phyloP scores from a whole-genome alignment of 2,329 filamentous ascomycete genomes.

The Scorias spongiosa region DNA sequence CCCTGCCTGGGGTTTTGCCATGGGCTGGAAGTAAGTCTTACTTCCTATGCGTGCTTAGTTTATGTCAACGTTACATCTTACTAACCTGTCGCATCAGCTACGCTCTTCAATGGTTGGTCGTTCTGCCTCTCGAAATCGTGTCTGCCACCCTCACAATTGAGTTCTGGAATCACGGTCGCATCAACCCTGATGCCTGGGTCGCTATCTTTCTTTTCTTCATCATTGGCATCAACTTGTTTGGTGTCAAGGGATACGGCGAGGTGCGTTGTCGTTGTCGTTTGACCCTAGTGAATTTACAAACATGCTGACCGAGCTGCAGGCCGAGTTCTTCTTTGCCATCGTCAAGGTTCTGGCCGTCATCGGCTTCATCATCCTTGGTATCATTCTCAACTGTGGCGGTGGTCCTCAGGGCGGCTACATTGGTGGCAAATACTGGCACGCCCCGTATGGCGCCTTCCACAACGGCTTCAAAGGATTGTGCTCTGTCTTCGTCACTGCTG shows the following conservation, averaged over 20 bases:
- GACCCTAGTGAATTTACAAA: background rate
- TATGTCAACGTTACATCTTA: background rate
- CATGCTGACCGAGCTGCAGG: constrained; percentile 2
- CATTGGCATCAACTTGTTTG: constrained; percentile 18
- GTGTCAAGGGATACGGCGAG: constrained; percentile 21
- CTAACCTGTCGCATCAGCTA: constrained; percentile 8
- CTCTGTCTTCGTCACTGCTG: constrained; percentile 47
- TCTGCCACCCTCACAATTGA: constrained; percentile 18
- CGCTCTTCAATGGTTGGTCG: constrained; percentile 20
- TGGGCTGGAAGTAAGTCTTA: constrained; percentile 17
- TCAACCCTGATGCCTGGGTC: constrained; percentile 19
- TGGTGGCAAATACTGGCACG: constrained; percentile 37
- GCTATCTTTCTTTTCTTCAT: constrained; percentile 19
- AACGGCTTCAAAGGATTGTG: constrained; percentile 52
- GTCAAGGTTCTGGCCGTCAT: constrained; percentile 31
- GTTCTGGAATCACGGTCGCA: constrained; percentile 15
- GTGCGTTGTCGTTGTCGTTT: background rate
- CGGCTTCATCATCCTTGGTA: constrained; percentile 51
- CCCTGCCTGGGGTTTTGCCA: constrained; percentile 22
- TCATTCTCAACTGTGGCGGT: constrained; percentile 43
- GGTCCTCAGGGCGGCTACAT: constrained; percentile 42
- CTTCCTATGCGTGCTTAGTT: background rate
- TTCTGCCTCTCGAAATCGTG: constrained; percentile 20
- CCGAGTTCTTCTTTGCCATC: constrained; percentile 22
- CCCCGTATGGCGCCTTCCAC: constrained; percentile 22